Base-by-base conservation (phyloP, 805 yeast species). In the Brettanomyces nanus region DNA sequence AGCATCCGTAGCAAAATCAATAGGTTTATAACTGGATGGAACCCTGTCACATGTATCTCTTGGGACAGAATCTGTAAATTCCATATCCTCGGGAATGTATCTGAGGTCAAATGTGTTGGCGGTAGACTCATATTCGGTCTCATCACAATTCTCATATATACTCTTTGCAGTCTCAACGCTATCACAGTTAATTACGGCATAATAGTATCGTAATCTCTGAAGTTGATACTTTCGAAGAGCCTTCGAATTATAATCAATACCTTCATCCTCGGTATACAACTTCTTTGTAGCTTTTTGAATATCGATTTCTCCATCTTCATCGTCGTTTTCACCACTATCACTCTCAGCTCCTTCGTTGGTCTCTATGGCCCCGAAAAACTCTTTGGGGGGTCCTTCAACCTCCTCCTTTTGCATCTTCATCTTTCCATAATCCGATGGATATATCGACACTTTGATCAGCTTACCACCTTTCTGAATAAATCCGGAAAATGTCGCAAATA, bases 41-140 rank as follows among this genome's bases (percentile, higher is more conserved):
- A 87, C 64, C 44, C 74, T 73, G 18, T 65, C 62, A 62, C 97
- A 85, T 23, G 58, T 54, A 51, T 92, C 97, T 48, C 76, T 72
- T 30, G 94, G 80, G 41, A 74, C 75, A 2, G 9, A 5, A 39
- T 77, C 84, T 10, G 80, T 87, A 58, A 92, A 92, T 2, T 74
- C 80, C 86, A 87, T 86, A 19, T 77, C 96, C 35, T 85, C 95
- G 2, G 98, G 97, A 37, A 92, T 78, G 50, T 85, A 92, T 51
- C 98, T 71, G 45, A 92, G 65, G 59, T 92, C 98, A 58, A 92
- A 90, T 39, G 85, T 73, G 56, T 92, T 92, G 4, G 97, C 95
- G 0, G 97, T 87, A 11, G 95, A 80, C 61, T 92, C 98, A 54
- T 76, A 92, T 62, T 92, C 98, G 0, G 97, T 75, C 23, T 95